Base-by-base conservation (phyloP, 176 grass and related monocot species). In the Otatea glauca region DNA sequence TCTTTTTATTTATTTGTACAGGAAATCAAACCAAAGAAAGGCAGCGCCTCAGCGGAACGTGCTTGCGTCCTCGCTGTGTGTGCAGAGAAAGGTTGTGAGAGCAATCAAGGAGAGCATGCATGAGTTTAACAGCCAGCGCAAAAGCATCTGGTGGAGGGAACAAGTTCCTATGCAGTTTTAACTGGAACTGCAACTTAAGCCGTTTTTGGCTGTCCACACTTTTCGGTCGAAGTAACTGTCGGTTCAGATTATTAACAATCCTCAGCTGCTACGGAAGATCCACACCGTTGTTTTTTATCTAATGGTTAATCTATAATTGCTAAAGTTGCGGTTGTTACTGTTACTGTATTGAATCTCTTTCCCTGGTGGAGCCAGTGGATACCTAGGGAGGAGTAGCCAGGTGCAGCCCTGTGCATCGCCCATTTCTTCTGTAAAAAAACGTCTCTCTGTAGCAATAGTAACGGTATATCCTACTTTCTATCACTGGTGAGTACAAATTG, bases 111-210 rank as follows among this genome's bases (percentile, higher is more conserved):
- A 99, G 75, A 99, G 89, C 91, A 92, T 99, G 91, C 88, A 89
- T 63, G 88, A 96, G 51, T 81, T 99, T 29, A 68, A 63, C 69
- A 81, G 59, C 74, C 77, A 90, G 86, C 74, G 91, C 34, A 99
- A 99, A 87, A 99, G 91, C 88, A 68, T 99, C 37, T 99, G 96
- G 93, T 99, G 96, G 96, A 96, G 96, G 29, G 29, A 29, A 0
- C 0, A 1, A 29, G 29, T 29, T 29, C 0, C 29, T 29, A 29
- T 29, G 29, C 29, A 29, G 29, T 29, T 29, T 29, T 29, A 29
- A 29, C 29, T 29, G 29, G 29, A 29, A 29, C 29, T 29, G 1
- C 29, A 29, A 29, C 1, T 29, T 29, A 29, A 29, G 29, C 29
- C 0, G 0, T 29, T 29, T 29, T 29, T 1, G 1, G 29, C 29